Evolutionary conservation across 139 green algal species (phyloP).

Genomic region (Chloropicon primus): DNA sequence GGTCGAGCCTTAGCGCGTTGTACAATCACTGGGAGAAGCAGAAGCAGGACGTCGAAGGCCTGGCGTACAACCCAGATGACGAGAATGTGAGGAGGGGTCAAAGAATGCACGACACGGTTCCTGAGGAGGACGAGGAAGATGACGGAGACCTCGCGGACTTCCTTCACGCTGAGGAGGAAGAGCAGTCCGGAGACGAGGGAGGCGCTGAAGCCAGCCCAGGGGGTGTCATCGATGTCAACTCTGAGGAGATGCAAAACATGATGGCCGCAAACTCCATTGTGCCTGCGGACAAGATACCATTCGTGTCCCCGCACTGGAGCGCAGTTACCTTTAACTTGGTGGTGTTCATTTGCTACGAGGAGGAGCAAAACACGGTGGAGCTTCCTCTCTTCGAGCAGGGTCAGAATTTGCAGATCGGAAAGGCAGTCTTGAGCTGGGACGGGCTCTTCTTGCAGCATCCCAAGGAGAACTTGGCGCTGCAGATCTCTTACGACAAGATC

Average conservation of each 20-base stretch:
- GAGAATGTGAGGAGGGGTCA: no score
- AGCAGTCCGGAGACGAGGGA: background rate
- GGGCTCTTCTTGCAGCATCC: background rate
- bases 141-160: background rate
- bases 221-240: background rate
- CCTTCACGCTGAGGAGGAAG: background rate
- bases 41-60: background rate
- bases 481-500: background rate
- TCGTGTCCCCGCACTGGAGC: background rate
- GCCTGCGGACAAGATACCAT: background rate
- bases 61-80: background rate
- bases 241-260: background rate
- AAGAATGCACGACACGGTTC: background rate
- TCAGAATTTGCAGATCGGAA: background rate
- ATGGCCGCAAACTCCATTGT: background rate
- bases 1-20: background rate
- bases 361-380: background rate
- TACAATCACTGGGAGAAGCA: background rate
- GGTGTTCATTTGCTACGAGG: background rate
- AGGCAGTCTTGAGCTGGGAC: background rate
- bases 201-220: background rate
- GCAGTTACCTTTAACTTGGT: background rate
- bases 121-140: background rate
- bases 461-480: background rate
- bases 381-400: background rate